These are phyloP conservation scores for Talaromyces funiculosus DNA, from an alignment of 2,329 filamentous ascomycete species.

Conservation along the genomic window DNA sequence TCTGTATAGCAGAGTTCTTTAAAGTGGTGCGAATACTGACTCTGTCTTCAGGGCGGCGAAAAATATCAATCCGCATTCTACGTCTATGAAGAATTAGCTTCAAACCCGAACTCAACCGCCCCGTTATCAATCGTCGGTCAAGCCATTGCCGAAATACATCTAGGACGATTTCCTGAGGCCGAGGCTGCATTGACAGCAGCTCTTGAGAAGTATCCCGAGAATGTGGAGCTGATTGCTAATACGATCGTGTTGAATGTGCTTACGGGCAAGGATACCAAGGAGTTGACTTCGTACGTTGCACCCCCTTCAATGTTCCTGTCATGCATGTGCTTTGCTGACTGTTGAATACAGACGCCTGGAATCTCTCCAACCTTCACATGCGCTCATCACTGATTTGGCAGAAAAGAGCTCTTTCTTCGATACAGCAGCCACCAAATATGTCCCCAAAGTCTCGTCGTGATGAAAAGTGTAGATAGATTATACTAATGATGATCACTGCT, in stretches of 20 bases:
- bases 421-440: constrained; percentile 78
- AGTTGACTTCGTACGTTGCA: constrained; percentile 55
- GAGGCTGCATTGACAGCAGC: constrained; percentile 80
- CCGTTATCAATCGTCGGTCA: constrained; percentile 74
- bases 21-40: background rate
- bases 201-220: constrained; percentile 63
- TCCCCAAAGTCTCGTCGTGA: constrained; percentile 60
- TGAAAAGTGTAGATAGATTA: background rate
- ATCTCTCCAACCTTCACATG: constrained; percentile 60
- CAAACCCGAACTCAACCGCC: constrained; percentile 74
- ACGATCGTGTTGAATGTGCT: constrained; percentile 72
- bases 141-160: constrained; percentile 84
- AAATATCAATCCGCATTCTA: constrained; percentile 97
- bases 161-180: constrained; percentile 82
- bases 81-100: constrained; percentile 92
- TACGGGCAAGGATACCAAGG: constrained; percentile 63
- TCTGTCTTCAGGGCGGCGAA: constrained; percentile 65
- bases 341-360: constrained; percentile 31
- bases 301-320: background rate
- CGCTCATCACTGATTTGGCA: constrained; percentile 65
- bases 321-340: background rate
- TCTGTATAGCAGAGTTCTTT: too few relatives aligned
- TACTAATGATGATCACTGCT: background rate
- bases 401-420: constrained; percentile 88
- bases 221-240: constrained; percentile 75